Base-by-base conservation (phyloP, 208 protist species). In the Trypanosoma platydactyli region DNA sequence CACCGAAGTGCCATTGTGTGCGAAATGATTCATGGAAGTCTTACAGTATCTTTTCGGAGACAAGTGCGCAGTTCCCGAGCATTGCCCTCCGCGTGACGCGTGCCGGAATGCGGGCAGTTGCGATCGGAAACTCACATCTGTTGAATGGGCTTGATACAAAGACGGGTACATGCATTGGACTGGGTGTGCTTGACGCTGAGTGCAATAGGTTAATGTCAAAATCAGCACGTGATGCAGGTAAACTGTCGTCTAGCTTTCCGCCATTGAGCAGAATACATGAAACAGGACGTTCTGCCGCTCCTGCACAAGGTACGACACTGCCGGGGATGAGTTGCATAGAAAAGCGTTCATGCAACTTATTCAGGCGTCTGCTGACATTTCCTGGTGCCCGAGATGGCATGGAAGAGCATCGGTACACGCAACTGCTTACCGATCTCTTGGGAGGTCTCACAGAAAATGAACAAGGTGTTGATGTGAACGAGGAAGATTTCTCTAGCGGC, bases 151-250 rank as follows among this genome's bases (percentile, higher is more conserved):
- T 91, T 40, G 55, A 60, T 69, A 16, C 49, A 7, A 52, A 41
- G 12, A 72, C 69, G 2, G 81, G 81, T 41, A 41, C 76, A 67
- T 89, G 84, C 69, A 71, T 66, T 22, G 40, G 66, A 30, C 76
- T 75, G 2, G 87, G 87, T 24, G 75, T 93, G 64, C 73, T 91
- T 52, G 87, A 93, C 67, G 77, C 86, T 74, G 83, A 93, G 73
- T 93, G 87, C 46, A 75, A 52, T 24, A 53, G 3, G 5, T 20
- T 20, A 18, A 15, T 45, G 15, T n/a, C n/a, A n/a, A n/a, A n/a
- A n/a, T n/a, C n/a, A n/a, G n/a, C n/a, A n/a, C n/a, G n/a, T n/a
- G n/a, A n/a, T n/a, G n/a, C n/a, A n/a, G n/a, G n/a, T n/a, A n/a
- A n/a, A n/a, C n/a, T n/a, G n/a, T n/a, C n/a, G n/a, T n/a, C n/a